phyloP scores from a whole-genome alignment of 768 basidiomycete genomes.

The Leccinum fibrillosum region DNA sequence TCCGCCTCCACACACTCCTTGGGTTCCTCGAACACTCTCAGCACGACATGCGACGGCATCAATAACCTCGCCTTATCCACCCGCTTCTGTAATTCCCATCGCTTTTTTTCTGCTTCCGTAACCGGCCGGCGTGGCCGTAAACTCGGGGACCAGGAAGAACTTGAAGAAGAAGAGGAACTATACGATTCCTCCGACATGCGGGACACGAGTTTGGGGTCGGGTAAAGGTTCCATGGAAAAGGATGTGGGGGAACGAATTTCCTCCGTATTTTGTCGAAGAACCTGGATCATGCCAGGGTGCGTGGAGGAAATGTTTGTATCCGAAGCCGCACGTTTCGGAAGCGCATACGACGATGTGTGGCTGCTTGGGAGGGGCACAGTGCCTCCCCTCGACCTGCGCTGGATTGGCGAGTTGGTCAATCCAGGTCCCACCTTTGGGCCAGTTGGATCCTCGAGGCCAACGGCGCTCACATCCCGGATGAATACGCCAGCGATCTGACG shows the following conservation, averaged over 20 bases:
- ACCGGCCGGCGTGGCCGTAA: conserved; percentile 18
- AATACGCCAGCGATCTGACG: conserved; percentile 75
- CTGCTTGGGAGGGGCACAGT: conserved; percentile 3
- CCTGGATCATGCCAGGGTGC: conserved; percentile 7
- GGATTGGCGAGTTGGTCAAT: conserved; percentile 3
- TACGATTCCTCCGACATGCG: conserved; percentile 26
- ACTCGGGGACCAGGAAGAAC: conserved; percentile 22
- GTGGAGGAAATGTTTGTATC: conserved; percentile 15
- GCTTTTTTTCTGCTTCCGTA: conserved; percentile 54
- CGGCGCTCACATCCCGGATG: conserved; percentile 67
- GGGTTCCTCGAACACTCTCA: conserved; percentile 69
- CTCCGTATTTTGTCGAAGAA: conserved; percentile 13
- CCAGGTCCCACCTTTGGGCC: conserved; percentile 33
- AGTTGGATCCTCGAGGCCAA: conserved; percentile 58
- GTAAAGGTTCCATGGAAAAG: conserved; percentile 7
- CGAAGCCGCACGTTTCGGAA: conserved; percentile 19
- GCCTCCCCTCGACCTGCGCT: conserved; percentile 5
- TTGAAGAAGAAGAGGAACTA: conserved; percentile 18
- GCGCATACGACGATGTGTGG: background rate
- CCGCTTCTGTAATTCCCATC: conserved; percentile 57
- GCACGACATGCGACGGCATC: conserved; percentile 52
- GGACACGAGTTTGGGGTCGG: conserved; percentile 9
- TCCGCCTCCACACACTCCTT: conserved; percentile 65
- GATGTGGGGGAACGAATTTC: conserved; percentile 14
- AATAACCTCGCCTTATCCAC: conserved; percentile 59